Evolutionary conservation across 495 filamentous ascomycete genomes (phyloP).

Genomic region (Penicillium fimorum): DNA sequence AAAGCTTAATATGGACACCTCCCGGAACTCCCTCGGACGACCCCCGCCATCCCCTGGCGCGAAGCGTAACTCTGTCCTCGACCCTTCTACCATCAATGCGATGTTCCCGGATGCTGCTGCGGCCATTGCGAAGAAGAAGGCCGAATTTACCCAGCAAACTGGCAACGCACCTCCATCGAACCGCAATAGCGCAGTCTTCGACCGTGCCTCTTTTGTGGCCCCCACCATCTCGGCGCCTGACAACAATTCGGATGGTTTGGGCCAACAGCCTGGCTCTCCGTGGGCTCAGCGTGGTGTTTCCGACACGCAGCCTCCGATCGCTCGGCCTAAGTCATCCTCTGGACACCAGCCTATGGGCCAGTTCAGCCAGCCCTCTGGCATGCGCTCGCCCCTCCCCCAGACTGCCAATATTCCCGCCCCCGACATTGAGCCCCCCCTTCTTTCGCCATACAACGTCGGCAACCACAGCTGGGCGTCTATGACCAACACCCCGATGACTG

Average conservation of each 20-base stretch:
- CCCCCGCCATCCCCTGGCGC: slow-evolving; percentile 74
- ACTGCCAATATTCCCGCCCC: slow-evolving; percentile 75
- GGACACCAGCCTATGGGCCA: slow-evolving; percentile 94
- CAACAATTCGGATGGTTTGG: slow-evolving; percentile 50
- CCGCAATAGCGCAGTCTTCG: slow-evolving; percentile 83
- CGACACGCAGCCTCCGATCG: slow-evolving; percentile 53
- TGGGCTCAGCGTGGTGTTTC: slow-evolving; percentile 63
- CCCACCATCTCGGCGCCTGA: slow-evolving; percentile 74
- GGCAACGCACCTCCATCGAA: slow-evolving; percentile 88
- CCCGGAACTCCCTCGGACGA: slow-evolving; percentile 79
- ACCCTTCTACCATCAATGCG: slow-evolving; percentile 90
- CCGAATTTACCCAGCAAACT: slow-evolving; percentile 91
- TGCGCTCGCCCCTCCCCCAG: slow-evolving; percentile 84
- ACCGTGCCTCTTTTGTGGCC: slow-evolving; percentile 73
- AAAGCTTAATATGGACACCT: slow-evolving; percentile 81
- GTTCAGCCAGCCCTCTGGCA: slow-evolving; percentile 80
- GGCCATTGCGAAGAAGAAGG: slow-evolving; percentile 95
- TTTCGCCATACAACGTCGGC: slow-evolving; percentile 82
- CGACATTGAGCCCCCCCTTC: slow-evolving; percentile 77
- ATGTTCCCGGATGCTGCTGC: slow-evolving; percentile 99
- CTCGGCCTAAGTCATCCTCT: slow-evolving; percentile 87
- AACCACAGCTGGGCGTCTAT: slow-evolving; percentile 97
- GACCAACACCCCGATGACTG: slow-evolving; percentile 95
- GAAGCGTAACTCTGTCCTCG: slow-evolving; percentile 90
- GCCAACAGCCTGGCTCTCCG: slow-evolving; percentile 68